Conservation (phyloP, 2,329 filamentous ascomycete genomes). For the Nakataea oryzae region DNA sequence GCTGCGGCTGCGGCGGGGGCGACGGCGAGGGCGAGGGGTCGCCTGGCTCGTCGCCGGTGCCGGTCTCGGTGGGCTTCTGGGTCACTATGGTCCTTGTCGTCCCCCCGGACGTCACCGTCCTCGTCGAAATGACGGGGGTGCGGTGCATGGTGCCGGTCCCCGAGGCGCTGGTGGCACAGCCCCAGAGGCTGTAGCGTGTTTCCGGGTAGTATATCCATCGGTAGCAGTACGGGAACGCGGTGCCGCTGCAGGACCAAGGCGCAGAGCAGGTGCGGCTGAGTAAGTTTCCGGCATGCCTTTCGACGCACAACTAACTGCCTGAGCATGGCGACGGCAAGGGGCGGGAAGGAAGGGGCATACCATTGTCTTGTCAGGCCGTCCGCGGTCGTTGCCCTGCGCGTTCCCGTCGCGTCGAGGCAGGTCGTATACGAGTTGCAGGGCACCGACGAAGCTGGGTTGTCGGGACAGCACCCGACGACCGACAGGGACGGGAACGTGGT, state of each 20-base stretch:
- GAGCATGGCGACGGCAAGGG: no score
- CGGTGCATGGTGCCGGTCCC: background rate
- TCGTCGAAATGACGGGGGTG: background rate
- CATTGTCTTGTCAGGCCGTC: background rate
- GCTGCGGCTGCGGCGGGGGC: no score
- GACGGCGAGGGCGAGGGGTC: background rate
- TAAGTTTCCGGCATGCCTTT: background rate
- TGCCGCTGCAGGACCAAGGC: no score
- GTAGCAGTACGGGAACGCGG: background rate
- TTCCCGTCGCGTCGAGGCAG: background rate
- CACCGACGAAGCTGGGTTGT: background rate
- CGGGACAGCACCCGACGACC: background rate
- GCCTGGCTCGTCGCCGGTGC: no score
- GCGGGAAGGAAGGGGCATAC: background rate
- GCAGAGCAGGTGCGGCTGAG: background rate
- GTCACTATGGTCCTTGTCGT: background rate
- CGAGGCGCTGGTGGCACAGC: background rate
- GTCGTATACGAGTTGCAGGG: background rate
- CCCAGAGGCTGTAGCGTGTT: background rate
- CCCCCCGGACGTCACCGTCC: background rate
- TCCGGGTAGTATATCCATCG: background rate
- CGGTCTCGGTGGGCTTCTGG: background rate
- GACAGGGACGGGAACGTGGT: background rate
- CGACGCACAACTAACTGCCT: background rate
- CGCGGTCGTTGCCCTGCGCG: background rate